Evolutionary conservation across 768 basidiomycete species (phyloP).

Genomic region (Lentinula guzmanii): DNA sequence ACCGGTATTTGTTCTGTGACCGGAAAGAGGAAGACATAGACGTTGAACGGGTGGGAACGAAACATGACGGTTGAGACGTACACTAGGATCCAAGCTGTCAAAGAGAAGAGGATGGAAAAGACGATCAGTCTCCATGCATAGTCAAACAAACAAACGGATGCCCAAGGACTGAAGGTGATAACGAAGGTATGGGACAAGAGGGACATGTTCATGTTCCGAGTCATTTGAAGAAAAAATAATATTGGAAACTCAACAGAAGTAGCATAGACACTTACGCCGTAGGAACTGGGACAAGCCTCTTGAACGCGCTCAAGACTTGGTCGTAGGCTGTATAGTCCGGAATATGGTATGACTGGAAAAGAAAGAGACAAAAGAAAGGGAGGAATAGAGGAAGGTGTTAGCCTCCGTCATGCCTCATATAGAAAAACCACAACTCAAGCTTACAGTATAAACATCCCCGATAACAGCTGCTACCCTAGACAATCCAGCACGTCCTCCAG

Average conservation of each 20-base stretch:
- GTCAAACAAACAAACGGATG: neutral
- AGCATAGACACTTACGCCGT: conserved; percentile 55
- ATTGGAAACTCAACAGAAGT: too few species aligned
- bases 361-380: neutral
- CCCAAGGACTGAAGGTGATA: too few species aligned
- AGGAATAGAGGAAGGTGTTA: neutral
- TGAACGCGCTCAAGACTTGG: conserved; percentile 81
- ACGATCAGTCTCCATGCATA: neutral
- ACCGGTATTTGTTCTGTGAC: conserved; percentile 54
- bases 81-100: neutral
- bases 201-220: too few species aligned
- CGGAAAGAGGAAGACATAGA: too few species aligned
- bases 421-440: conserved; percentile 12
- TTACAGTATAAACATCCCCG: conserved; percentile 79
- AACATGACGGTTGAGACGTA: neutral
- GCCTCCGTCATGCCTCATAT: too few species aligned
- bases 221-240: too few species aligned
- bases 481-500: conserved; percentile 87
- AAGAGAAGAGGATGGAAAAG: too few species aligned
- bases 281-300: conserved; percentile 84
- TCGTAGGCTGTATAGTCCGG: conserved; percentile 91
- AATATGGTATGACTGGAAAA: conserved; percentile 70
- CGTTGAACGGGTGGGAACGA: neutral
- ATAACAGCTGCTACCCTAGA: conserved; percentile 90
- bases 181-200: too few species aligned